Conservation (phyloP, 1,139 yeast genomes). For the Nakaseomyces kungkrabaensis region DNA sequence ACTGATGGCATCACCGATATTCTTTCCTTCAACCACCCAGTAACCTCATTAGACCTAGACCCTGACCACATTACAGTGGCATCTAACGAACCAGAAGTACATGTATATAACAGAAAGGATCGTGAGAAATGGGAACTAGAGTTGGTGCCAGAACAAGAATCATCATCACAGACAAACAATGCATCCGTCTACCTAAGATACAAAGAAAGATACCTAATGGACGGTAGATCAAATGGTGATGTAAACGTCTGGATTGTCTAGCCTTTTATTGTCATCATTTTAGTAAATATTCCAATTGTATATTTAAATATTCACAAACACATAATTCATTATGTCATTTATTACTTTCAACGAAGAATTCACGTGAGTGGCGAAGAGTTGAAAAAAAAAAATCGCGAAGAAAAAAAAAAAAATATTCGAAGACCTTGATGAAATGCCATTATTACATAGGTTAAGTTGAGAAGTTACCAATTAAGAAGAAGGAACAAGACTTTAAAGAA, state of each 20-base stretch:
- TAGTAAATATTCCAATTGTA: not conserved
- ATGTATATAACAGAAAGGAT: slow-evolving; percentile 46
- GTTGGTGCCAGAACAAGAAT: not conserved
- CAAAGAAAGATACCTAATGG: slow-evolving; percentile 53
- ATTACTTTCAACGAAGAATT: not conserved
- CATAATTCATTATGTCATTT: not conserved
- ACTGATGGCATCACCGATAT: slow-evolving; percentile 54
- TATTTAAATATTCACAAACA: not conserved
- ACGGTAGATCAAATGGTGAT: slow-evolving; percentile 49
- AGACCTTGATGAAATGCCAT: not conserved
- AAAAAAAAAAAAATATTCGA: not conserved
- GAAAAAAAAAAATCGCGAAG: not conserved
- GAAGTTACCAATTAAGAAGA: too few relatives aligned
- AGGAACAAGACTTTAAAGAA: too few relatives aligned
- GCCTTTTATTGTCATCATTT: not conserved
- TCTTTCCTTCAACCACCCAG: slow-evolving; percentile 45
- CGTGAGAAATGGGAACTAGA: slow-evolving; percentile 38
- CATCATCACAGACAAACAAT: slow-evolving; percentile 6
- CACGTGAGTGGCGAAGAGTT: not conserved
- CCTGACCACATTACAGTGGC: slow-evolving; percentile 43
- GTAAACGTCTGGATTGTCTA: slow-evolving; percentile 33
- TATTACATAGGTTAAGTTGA: not conserved
- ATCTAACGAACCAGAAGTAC: slow-evolving; percentile 39
- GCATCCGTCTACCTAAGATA: slow-evolving; percentile 32
- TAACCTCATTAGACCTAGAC: slow-evolving; percentile 47